Evolutionary conservation across 352 stramenopile species (phyloP), one percentile per base, ranked within the genome.

Genomic region (Phytopythium vexans): DNA sequence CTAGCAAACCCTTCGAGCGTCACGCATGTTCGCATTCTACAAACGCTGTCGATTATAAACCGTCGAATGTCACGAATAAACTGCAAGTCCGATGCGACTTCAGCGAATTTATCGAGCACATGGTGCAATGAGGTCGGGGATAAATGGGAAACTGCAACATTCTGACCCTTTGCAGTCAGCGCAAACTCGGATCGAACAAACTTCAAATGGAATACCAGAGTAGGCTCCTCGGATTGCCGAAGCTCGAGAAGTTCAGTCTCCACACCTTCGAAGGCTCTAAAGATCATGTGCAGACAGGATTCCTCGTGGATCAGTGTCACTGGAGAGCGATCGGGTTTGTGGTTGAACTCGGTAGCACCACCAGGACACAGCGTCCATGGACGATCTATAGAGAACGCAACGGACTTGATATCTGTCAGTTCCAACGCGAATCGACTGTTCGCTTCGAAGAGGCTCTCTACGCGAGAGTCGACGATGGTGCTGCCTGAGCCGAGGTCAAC

Each of bases 191-290:
- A 62, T 4, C 56, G 62, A 39, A 55, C 15, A 33, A 84, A 70
- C 34, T 82, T 65, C 7, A 63, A 36, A 39, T 66, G 57, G 41
- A 89, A 78, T 3, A 74, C 39, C n/a, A 36, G 34, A 11, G 58
- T 62, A 10, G 15, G 46, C 11, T 31, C 56, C 14, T 42, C 58
- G 5, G 44, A 27, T 10, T 41, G 32, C 1, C 27, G 54, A 39
- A 67, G 59, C 15, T 87, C 71, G 61, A 90, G 87, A 8, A 87
- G 50, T 5, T 76, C 49, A 5, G 77, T 82, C 12, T 72, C 62
- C 0, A 86, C 59, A 0, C 80, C 80, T 52, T 70, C 53, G 12
- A 90, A 52, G 12, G 73, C 77, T 52, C 86, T 69, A n/a, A 90
- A 85, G 0, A 80, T 54, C 35, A 81, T 69, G 33, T 63, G 56